A percentile compares a stretch with the other conserved stretches of the same genome.
Conservation (phyloP, 306 rosid genomes). For the Quercus gilva region DNA sequence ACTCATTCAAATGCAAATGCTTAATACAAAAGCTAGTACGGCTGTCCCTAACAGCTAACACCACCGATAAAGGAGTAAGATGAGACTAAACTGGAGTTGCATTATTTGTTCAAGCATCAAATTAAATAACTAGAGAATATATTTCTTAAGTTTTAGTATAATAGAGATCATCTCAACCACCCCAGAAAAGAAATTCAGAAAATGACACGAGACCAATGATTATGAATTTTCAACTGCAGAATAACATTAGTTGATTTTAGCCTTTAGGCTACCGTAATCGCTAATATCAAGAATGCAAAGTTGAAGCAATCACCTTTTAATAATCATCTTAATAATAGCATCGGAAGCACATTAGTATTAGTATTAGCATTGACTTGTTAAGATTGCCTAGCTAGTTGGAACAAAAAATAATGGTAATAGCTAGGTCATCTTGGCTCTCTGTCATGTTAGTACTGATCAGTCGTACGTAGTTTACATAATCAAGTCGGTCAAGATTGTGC, state of each 20-base stretch:
- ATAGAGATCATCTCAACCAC: background rate
- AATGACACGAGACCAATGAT: background rate
- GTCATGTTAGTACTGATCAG: too few relatives aligned
- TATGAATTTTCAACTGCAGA: background rate
- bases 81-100: background rate
- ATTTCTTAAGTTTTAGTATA: background rate
- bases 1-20: background rate
- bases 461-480: background rate
- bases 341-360: too few relatives aligned
- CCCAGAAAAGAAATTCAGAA: background rate
- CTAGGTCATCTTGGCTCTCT: too few relatives aligned
- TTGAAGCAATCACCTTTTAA: background rate
- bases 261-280: background rate
- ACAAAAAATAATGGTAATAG: background rate
- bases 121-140: background rate
- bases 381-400: background rate
- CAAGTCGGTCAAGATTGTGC: background rate
- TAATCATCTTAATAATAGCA: too few relatives aligned
- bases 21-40: background rate
- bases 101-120: background rate
- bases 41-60: background rate
- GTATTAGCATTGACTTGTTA: background rate
- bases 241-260: background rate
- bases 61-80: too few relatives aligned
- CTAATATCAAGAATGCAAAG: background rate